A percentile compares a stretch with the other conserved stretches of the same genome.
phyloP scores from a whole-genome alignment of 1,284 basidiomycete species.

The Schizopora paradoxa region DNA sequence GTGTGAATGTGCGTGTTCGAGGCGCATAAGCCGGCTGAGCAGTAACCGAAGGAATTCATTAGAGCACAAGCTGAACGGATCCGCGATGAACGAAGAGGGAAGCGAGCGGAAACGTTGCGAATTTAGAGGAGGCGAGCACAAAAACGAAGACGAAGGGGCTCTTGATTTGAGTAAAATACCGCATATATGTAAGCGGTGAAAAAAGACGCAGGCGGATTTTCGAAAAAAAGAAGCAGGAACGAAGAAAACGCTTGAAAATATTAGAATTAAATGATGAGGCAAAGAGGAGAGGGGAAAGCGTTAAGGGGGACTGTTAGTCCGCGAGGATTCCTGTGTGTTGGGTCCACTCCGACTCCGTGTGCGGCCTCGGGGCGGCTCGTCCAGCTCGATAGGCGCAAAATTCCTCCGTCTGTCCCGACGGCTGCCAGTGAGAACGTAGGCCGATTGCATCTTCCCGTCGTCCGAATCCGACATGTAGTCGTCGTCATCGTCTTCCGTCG shows the following conservation, averaged over 20 bases:
- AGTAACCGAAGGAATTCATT: no score
- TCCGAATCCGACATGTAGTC: slow-evolving; percentile 18
- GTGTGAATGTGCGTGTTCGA: no score
- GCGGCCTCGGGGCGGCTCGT: slow-evolving; percentile 13
- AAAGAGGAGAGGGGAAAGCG: not conserved
- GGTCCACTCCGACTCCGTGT: slow-evolving; percentile 11
- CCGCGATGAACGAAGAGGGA: not conserved
- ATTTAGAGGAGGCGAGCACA: not conserved
- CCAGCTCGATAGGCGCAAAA: not conserved
- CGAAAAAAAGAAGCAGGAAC: no score
- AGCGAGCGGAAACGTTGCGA: not conserved
- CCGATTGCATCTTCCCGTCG: not conserved
- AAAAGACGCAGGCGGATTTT: no score
- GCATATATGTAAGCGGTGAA: no score
- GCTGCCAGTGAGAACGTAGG: not conserved
- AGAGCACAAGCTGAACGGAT: not conserved
- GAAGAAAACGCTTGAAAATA: no score
- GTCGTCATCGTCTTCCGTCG: slow-evolving; percentile 27
- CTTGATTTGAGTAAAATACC: not conserved
- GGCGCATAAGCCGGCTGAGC: no score
- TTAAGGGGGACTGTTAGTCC: slow-evolving; percentile 5
- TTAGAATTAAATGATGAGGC: no score
- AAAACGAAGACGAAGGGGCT: not conserved
- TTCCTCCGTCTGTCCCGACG: not conserved
- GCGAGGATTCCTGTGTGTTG: slow-evolving; percentile 8